These are phyloP conservation scores for Yarrowia alimentaria DNA, from an alignment of 805 yeast genomes.

Conservation along the genomic window DNA sequence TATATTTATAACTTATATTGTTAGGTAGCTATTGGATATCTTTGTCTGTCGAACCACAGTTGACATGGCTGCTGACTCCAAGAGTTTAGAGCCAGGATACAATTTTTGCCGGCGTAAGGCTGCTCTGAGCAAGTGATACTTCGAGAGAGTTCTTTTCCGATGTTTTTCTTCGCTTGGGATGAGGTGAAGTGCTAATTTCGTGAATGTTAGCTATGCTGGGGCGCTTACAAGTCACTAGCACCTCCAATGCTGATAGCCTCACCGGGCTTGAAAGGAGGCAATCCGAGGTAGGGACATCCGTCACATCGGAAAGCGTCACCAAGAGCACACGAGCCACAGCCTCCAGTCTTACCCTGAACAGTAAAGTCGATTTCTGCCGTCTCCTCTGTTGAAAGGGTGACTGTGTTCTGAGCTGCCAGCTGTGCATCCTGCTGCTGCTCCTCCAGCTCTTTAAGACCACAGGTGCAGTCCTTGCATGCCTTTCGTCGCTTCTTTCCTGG, in stretches of 20 bases:
- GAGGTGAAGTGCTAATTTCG: no score
- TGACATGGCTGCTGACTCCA: no score
- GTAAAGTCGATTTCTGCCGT: conserved; percentile 92
- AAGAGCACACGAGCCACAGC: conserved; percentile 94
- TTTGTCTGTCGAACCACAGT: no score
- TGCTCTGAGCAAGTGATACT: no score
- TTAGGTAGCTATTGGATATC: not conserved
- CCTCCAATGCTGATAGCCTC: conserved; percentile 71
- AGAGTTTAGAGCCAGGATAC: no score
- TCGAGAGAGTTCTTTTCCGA: no score
- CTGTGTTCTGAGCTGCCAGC: conserved; percentile 53
- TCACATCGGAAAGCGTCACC: conserved; percentile 99
- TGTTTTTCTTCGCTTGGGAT: no score
- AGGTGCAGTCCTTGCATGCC: conserved; percentile 97
- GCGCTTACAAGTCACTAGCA: conserved; percentile 30
- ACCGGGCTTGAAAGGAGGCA: conserved; percentile 98
- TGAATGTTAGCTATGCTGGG: no score
- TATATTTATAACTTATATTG: conserved; percentile 1
- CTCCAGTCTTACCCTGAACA: conserved; percentile 94
- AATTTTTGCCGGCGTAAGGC: no score
- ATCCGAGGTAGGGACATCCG: conserved; percentile 95
- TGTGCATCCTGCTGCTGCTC: conserved; percentile 45
- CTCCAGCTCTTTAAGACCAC: conserved; percentile 91
- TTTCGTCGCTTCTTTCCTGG: conserved; percentile 64
- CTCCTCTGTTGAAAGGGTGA: conserved; percentile 60